These are phyloP conservation scores for Acer campestre DNA, from an alignment of 345 rosid species.

Conservation along the genomic window DNA sequence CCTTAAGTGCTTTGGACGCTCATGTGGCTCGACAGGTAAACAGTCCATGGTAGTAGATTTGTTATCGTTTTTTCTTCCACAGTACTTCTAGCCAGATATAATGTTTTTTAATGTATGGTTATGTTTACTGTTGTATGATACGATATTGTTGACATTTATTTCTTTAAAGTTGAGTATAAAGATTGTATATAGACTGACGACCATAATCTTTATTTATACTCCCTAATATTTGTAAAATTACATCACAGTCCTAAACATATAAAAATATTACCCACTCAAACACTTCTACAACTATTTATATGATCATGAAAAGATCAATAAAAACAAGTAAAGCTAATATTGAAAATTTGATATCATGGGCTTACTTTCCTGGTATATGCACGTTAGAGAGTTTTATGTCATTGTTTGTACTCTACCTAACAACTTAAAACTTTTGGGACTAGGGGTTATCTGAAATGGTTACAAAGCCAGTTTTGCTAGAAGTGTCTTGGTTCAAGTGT, in stretches of 20 bases:
- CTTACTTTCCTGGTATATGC: background rate
- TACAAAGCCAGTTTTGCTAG: background rate
- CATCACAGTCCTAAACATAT: too few species aligned
- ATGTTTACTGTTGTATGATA: background rate
- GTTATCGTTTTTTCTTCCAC: background rate
- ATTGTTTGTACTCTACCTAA: background rate
- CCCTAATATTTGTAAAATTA: too few species aligned
- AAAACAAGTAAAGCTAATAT: background rate
- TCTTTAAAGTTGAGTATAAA: slow-evolving; percentile 14
- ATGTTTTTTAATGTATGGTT: slow-evolving; percentile 8
- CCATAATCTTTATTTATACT: too few species aligned
- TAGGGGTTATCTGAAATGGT: background rate
- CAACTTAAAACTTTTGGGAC: background rate
- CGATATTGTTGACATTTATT: background rate
- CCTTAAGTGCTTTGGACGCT: slow-evolving; percentile 98
- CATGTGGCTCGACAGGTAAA: slow-evolving; percentile 96
- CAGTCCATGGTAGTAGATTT: slow-evolving; percentile 7
- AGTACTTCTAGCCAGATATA: slow-evolving; percentile 1
- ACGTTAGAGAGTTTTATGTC: background rate
- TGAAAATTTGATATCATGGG: background rate
- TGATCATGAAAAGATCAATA: background rate
- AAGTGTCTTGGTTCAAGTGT: background rate
- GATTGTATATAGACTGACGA: background rate
- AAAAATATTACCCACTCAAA: too few species aligned
- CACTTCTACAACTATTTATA: too few species aligned